These are phyloP conservation scores for Pterula multifida DNA, from an alignment of 1,284 basidiomycete species.

Conservation along the genomic window DNA sequence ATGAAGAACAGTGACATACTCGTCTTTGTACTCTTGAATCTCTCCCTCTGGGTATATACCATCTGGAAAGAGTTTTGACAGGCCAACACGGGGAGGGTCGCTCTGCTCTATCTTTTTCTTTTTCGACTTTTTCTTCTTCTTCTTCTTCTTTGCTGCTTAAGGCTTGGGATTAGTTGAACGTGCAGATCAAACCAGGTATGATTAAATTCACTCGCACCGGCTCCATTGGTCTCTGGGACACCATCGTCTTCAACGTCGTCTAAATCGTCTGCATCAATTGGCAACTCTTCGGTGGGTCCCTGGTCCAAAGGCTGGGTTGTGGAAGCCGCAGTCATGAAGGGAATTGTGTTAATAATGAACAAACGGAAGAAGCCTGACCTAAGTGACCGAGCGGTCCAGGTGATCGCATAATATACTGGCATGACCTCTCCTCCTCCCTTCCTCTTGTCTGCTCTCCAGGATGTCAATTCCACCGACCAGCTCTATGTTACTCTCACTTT, in stretches of 20 bases:
- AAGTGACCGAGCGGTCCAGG: background rate
- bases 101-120: slow-evolving; percentile 76
- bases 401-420: background rate
- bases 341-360: background rate
- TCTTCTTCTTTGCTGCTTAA: slow-evolving; percentile 61
- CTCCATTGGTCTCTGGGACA: slow-evolving; percentile 8
- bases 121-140: slow-evolving; percentile 91
- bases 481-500: slow-evolving; percentile 75
- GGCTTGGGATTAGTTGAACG: no score
- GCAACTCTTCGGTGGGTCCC: background rate
- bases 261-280: slow-evolving; percentile 8
- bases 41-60: slow-evolving; percentile 89
- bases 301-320: background rate
- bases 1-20: slow-evolving; percentile 35
- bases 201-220: background rate
- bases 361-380: background rate
- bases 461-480: background rate
- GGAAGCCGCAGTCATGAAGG: background rate
- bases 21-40: slow-evolving; percentile 84
- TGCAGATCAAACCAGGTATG: no score
- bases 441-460: background rate
- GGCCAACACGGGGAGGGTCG: slow-evolving; percentile 87
- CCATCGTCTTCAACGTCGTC: slow-evolving; percentile 12
- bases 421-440: background rate
- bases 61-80: slow-evolving; percentile 83